Conservation (phyloP, 441 rosid genomes). For the Sinapis alba region DNA sequence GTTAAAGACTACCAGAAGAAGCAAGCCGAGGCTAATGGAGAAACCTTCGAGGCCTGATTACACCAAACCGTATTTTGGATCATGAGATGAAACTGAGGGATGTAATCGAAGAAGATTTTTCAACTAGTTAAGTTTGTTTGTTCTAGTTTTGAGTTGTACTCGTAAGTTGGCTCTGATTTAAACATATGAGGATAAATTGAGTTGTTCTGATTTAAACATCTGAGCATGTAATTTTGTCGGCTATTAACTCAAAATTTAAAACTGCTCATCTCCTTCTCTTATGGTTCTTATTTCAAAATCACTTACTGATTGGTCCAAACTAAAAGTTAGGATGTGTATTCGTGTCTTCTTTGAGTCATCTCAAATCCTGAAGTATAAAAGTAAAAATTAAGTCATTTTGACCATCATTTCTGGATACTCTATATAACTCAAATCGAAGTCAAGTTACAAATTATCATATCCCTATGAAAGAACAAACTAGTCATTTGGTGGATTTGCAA, state of each 20-base stretch:
- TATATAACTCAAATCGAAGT: neutral
- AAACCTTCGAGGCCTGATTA: neutral
- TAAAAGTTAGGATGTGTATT: neutral
- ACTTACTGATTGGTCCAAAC: neutral
- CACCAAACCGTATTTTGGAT: neutral
- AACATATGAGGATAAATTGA: neutral
- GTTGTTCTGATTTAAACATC: neutral
- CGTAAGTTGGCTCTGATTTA: neutral
- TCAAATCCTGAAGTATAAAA: neutral
- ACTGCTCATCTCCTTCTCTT: neutral
- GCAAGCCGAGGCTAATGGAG: neutral
- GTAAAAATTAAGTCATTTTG: neutral
- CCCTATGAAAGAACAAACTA: neutral
- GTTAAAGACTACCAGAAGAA: neutral
- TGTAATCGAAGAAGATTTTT: neutral
- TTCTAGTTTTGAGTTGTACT: neutral
- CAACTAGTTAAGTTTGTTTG: neutral
- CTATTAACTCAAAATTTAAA: neutral
- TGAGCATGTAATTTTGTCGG: too few relatives aligned
- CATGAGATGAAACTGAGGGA: neutral
- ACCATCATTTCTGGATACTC: neutral
- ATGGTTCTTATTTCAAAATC: neutral
- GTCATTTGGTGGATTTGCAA: neutral
- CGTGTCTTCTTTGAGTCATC: neutral
- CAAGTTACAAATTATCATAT: slow-evolving; percentile 1